A percentile compares a stretch with the other conserved stretches of the same genome.
phyloP scores from a whole-genome alignment of 768 basidiomycete genomes.

The Amanita polypyramis region DNA sequence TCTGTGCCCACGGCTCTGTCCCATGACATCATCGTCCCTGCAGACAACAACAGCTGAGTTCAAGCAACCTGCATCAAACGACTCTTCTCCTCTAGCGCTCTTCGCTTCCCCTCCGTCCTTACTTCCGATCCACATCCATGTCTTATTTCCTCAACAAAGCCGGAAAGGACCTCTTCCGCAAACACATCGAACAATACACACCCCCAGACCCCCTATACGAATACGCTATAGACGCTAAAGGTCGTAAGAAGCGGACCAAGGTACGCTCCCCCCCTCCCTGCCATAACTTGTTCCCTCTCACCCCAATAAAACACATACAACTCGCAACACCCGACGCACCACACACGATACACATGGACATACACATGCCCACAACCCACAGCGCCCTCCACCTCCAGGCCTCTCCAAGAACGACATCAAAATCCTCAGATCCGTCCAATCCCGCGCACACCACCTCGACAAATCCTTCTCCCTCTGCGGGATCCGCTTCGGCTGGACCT shows the following conservation, averaged over 20 bases:
- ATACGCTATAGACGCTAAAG: constrained; percentile 40
- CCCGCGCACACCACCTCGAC: constrained; percentile 78
- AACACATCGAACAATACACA: constrained; percentile 54
- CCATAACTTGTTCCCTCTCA: no score
- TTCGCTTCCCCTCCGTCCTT: background rate
- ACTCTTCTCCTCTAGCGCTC: no score
- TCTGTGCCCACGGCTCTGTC: no score
- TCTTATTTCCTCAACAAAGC: constrained; percentile 28
- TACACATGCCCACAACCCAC: no score
- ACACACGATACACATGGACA: background rate
- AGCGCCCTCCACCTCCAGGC: constrained; percentile 68
- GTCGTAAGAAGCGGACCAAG: constrained; percentile 47
- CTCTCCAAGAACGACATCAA: constrained; percentile 66
- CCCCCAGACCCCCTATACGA: constrained; percentile 75
- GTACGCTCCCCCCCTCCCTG: constrained; percentile 23
- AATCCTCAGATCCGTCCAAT: constrained; percentile 65
- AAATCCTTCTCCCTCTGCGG: constrained; percentile 77
- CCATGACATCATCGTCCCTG: background rate
- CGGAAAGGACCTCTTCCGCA: constrained; percentile 50
- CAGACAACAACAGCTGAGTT: no score
- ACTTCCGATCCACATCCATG: constrained; percentile 12
- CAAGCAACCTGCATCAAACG: no score
- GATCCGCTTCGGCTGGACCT: constrained; percentile 79
- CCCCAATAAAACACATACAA: no score
- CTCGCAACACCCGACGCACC: no score